phyloP scores from a whole-genome alignment of 2,329 filamentous ascomycete genomes.

The Colletotrichum higginsianum region DNA sequence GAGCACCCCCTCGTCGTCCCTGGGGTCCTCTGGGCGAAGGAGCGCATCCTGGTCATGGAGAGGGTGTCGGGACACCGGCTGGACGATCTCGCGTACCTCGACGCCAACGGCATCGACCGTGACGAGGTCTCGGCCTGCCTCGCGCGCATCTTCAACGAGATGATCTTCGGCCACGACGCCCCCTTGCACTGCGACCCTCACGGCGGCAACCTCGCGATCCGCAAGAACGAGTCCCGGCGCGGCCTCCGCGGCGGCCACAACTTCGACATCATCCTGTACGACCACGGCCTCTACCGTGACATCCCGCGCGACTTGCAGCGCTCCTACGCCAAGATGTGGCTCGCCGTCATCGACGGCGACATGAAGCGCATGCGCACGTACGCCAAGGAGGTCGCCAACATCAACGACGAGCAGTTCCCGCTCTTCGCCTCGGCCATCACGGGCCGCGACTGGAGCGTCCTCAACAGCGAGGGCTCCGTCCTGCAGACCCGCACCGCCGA shows the following conservation, averaged over 20 bases:
- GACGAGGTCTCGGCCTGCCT: constrained; percentile 95
- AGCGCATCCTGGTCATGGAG: constrained; percentile 95
- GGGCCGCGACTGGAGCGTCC: constrained; percentile 87
- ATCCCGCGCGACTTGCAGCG: constrained; percentile 85
- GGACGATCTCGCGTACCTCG: constrained; percentile 90
- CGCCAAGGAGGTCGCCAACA: constrained; percentile 88
- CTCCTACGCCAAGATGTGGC: constrained; percentile 96
- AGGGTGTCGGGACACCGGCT: constrained; percentile 88
- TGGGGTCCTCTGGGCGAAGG: constrained; percentile 88
- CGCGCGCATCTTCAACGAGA: constrained; percentile 96
- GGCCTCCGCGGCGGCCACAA: constrained; percentile 72
- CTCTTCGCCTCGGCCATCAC: constrained; percentile 98
- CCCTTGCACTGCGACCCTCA: constrained; percentile 97
- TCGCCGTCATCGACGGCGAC: constrained; percentile 93
- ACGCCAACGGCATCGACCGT: constrained; percentile 88
- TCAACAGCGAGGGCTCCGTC: constrained; percentile 64
- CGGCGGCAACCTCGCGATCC: constrained; percentile 94
- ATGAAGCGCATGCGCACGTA: constrained; percentile 89
- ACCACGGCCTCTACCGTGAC: constrained; percentile 95
- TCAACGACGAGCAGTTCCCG: constrained; percentile 91
- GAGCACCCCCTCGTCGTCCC: constrained; percentile 90
- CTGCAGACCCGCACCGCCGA: constrained; percentile 73
- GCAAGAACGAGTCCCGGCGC: constrained; percentile 76
- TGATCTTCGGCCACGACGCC: constrained; percentile 94
- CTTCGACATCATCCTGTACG: constrained; percentile 96